A percentile compares a stretch with the other conserved stretches of the same genome.
Evolutionary conservation across 2,329 filamentous ascomycete genomes (phyloP).

Genomic region (Leptographium procerum): DNA sequence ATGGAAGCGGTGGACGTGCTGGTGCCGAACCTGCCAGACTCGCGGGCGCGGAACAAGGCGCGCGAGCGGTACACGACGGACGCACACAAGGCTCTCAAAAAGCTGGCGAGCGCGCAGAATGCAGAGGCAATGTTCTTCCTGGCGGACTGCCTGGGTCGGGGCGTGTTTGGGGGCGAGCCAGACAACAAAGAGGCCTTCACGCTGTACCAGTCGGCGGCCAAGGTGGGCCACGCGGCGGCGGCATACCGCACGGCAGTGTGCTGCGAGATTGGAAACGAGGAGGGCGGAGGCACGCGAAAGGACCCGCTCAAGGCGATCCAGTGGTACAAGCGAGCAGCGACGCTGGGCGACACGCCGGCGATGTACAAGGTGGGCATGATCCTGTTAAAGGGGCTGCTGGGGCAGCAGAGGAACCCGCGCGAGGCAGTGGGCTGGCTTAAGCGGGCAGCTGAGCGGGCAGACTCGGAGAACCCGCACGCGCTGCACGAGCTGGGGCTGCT

Average conservation of each 20-base stretch:
- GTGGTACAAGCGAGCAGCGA: conserved; percentile 92
- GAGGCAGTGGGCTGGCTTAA: conserved; percentile 91
- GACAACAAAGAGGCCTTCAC: conserved; percentile 90
- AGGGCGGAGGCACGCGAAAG: conserved; percentile 82
- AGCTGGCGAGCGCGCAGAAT: conserved; percentile 62
- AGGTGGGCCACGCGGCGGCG: conserved; percentile 71
- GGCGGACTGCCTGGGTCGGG: conserved; percentile 79
- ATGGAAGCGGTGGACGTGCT: conserved; percentile 76
- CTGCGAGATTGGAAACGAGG: conserved; percentile 90
- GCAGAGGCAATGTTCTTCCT: conserved; percentile 87
- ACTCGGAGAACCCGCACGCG: conserved; percentile 85
- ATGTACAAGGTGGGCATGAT: conserved; percentile 99
- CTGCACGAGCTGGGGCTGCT: conserved; percentile 73
- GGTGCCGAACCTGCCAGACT: conserved; percentile 51
- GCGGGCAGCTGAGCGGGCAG: conserved; percentile 77
- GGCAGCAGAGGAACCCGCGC: conserved; percentile 67
- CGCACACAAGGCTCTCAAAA: conserved; percentile 85
- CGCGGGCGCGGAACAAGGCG: conserved; percentile 60
- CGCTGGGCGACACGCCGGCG: conserved; percentile 78
- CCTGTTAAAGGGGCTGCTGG: conserved; percentile 81
- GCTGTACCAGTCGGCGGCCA: conserved; percentile 88
- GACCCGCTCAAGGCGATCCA: conserved; percentile 92
- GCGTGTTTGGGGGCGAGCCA: conserved; percentile 62
- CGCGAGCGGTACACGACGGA: conserved; percentile 78
- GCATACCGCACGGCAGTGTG: conserved; percentile 94